phyloP scores from a whole-genome alignment of 1,139 yeast genomes.

The Debaryomyces fabryi region DNA sequence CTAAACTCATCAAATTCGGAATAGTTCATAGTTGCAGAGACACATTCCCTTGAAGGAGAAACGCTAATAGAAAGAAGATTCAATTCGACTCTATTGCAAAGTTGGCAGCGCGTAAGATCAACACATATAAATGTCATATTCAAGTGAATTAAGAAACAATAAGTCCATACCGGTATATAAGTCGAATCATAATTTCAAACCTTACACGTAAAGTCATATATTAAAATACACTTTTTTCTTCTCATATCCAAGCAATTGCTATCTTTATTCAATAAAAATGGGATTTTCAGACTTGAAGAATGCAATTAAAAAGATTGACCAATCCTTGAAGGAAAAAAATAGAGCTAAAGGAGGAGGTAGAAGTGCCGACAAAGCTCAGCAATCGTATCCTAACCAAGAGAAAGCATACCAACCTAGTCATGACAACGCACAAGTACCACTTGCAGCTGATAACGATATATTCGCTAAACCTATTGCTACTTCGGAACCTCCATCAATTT shows the following conservation, averaged over 20 bases:
- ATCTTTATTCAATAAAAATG: constrained; percentile 18
- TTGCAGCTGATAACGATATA: constrained; percentile 13
- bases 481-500: constrained; percentile 31
- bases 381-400: constrained; percentile 5
- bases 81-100: background rate
- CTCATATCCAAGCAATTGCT: background rate
- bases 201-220: background rate
- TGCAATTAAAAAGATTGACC: constrained; percentile 27
- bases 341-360: background rate
- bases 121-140: background rate
- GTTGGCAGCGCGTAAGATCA: background rate
- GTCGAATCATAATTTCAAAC: background rate
- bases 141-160: background rate
- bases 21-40: background rate
- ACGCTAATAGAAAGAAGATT: background rate
- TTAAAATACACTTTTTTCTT: background rate
- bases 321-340: constrained; percentile 12
- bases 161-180: constrained; percentile 5
- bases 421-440: background rate
- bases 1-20: background rate
- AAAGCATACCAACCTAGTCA: background rate
- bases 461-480: constrained; percentile 29
- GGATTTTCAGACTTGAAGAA: constrained; percentile 32
- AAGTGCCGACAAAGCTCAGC: constrained; percentile 6
- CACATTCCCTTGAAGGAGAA: no score